Conservation (phyloP, 768 basidiomycete genomes). For the Lactarius quietus region DNA sequence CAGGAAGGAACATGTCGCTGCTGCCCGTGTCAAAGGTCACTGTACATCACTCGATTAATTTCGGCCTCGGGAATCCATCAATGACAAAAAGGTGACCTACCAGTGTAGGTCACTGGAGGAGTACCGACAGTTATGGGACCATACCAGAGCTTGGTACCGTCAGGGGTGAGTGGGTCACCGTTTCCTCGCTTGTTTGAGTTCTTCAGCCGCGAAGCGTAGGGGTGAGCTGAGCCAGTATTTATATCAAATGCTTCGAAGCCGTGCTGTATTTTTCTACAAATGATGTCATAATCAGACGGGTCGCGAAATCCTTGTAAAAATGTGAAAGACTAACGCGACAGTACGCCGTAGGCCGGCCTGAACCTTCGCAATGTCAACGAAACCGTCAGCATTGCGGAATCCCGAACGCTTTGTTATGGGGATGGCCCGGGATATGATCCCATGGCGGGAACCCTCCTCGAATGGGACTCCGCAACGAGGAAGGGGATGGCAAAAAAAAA, state of each 20-base stretch:
- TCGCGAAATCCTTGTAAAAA: too few relatives aligned
- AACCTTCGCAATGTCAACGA: too few relatives aligned
- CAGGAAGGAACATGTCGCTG: conserved; percentile 37
- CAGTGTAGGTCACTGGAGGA: conserved; percentile 20
- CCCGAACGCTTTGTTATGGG: too few relatives aligned
- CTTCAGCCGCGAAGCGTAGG: neutral
- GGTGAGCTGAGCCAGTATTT: conserved; percentile 22
- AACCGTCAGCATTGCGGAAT: too few relatives aligned
- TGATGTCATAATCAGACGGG: too few relatives aligned
- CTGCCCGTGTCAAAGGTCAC: conserved; percentile 42
- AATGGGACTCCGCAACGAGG: too few relatives aligned
- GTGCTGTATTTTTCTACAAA: conserved; percentile 21
- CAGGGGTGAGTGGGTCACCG: conserved; percentile 12
- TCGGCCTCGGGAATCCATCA: neutral
- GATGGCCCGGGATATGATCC: too few relatives aligned
- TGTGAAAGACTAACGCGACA: too few relatives aligned
- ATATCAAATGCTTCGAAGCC: conserved; percentile 17
- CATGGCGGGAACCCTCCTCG: too few relatives aligned
- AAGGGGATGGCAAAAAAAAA: too few relatives aligned
- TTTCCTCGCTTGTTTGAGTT: conserved; percentile 5
- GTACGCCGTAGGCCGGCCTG: too few relatives aligned
- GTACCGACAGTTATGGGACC: conserved; percentile 25
- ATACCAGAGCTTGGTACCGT: conserved; percentile 17
- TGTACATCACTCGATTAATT: neutral
- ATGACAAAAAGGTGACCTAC: neutral